Evolutionary conservation across 139 green algal genomes (phyloP), one percentile per base, ranked within the genome.

Genomic region (Deuterostichococcus epilithicus): DNA sequence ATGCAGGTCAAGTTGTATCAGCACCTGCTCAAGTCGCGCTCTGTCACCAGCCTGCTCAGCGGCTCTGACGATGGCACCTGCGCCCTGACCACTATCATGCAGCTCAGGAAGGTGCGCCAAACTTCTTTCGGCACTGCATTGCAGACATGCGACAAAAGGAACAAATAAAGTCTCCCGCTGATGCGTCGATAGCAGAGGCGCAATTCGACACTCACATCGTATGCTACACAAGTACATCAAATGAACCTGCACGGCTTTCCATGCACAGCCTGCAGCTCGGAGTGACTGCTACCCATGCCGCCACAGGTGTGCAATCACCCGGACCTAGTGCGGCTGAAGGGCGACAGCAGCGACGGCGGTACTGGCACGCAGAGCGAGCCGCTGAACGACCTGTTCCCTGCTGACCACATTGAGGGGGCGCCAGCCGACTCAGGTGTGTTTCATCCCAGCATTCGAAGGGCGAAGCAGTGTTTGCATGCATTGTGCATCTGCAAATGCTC

Each of bases 271-370:
- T 95, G 76, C 63, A 81, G 42, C 42, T 23, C 13, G 42, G 42
- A 52, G 8, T 63, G 52, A 63, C 28, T 63, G 52, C 52, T 30
- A 30, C 10, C 52, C 8, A n/a, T 63, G 20, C 26, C 18, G 52
- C 10, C 28, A 20, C 91, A 95, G 84, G 73, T 93, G 37, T 93
- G 90, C 81, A 93, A 94, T 81, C 88, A 94, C 74, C 92, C 91
- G 1, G 67, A 75, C 35, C 85, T 96, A 34, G 75, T 94, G 69
- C 36, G 83, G 65, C 36, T 23, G 68, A 58, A 60, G 34, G 76
- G 42, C 30, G 42, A 73, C 65, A n/a, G n/a, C n/a, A n/a, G n/a
- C n/a, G n/a, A 37, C 68, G 20, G 4, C 1, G n/a, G 65, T 5
- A 25, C 4, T 26, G 20, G 37, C 28, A 26, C 26, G 8, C 4